A percentile compares a stretch with the other conserved stretches of the same genome.
phyloP scores from a whole-genome alignment of 257 asterid species.

The Anisodus tanguticus region DNA sequence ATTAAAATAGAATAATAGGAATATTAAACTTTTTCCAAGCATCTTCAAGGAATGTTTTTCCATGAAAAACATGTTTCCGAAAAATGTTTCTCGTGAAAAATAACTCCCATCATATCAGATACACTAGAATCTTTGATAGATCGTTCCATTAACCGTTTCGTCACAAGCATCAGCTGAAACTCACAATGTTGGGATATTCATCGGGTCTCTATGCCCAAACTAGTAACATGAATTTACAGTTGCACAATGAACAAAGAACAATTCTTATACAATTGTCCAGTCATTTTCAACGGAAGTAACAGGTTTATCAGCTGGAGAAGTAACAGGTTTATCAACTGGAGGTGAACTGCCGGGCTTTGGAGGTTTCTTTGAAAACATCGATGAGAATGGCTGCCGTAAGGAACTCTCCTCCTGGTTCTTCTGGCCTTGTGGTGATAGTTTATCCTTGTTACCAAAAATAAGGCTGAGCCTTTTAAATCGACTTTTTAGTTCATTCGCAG shows the following conservation, averaged over 20 bases:
- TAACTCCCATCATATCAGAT: neutral
- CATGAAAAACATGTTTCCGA: neutral
- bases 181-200: constrained; percentile 12
- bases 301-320: constrained; percentile 60
- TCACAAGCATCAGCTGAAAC: constrained; percentile 23
- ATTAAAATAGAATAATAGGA: too few species aligned
- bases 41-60: neutral
- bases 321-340: constrained; percentile 58
- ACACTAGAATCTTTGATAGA: neutral
- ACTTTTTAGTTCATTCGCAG: constrained; percentile 63
- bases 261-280: constrained; percentile 69
- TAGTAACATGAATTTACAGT: constrained; percentile 45
- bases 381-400: constrained; percentile 59
- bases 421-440: constrained; percentile 47
- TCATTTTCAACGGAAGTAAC: constrained; percentile 60
- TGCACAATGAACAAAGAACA: constrained; percentile 2
- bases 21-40: neutral
- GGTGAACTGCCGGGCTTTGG: constrained; percentile 65
- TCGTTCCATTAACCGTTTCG: neutral
- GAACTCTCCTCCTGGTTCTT: constrained; percentile 58
- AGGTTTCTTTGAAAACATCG: constrained; percentile 84
- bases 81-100: constrained; percentile 22
- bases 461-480: constrained; percentile 75
- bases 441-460: constrained; percentile 71
- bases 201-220: constrained; percentile 27